Base-by-base conservation (phyloP, 768 basidiomycete genomes). In the Tylopilus felleus region DNA sequence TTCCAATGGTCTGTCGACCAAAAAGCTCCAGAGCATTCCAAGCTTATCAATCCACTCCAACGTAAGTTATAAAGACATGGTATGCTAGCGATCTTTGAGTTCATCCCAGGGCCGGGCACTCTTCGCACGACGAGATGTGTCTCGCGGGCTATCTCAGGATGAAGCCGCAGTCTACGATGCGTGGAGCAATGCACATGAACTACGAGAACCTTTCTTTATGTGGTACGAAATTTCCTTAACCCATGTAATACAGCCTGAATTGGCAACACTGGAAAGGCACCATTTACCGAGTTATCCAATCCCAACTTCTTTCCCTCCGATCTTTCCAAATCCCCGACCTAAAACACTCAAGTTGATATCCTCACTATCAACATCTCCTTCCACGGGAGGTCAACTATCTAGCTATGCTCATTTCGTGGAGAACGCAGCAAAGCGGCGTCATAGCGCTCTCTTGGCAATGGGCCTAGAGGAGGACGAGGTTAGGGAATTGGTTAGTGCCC, bases 381-480 rank as follows among this genome's bases (percentile, higher is more conserved):
- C 67, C 10, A 74, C 71, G 22, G 71, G 78, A 14, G 49, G 51
- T 10, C 55, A 80, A n/a, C 74, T 89, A 57, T 70, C 73, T 25
- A 60, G 67, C 3, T 84, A 86, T 61, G 86, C 84, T 2, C 65
- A 62, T 16, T 77, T 82, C 45, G 70, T 80, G 5, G 79, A 83
- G 27, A 62, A 62, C 9, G 77, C 75, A 48, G 65, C 74, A 4
- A 72, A 74, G 50, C 75, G 73, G 44, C 76, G 71, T 17, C 63
- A 71, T 38, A 65, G 66, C 33, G 67, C 71, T 21, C 64, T 75
- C 17, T 58, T 62, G 5, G 54, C 63, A 27, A 65, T 73, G 51
- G 77, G 75, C n/a, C 47, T 82, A 19, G 78, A 83, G 51, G 56
- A 65, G 4, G 87, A 87, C 55, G 85, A 85, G 5, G 59, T 85